Conservation (phyloP, 1,284 basidiomycete species). For the Pseudozyma sp. region DNA sequence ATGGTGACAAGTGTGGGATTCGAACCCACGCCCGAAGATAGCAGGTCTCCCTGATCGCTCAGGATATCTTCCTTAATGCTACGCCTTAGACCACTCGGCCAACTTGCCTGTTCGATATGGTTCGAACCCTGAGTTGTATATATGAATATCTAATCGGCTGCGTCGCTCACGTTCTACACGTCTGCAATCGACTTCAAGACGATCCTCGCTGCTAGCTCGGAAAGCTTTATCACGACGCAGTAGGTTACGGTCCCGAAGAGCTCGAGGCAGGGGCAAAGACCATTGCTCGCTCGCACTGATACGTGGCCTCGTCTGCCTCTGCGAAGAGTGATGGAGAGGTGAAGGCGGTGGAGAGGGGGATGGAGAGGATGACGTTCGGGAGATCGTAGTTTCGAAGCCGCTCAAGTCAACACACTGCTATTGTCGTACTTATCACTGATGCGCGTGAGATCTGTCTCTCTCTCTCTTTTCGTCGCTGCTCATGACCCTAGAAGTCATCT, state of each 20-base stretch:
- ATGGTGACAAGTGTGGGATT: conserved; percentile 68
- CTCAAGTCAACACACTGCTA: too few relatives aligned
- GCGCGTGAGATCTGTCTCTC: neutral
- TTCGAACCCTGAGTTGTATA: neutral
- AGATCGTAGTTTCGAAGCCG: too few relatives aligned
- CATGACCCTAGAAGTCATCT: neutral
- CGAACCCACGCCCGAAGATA: conserved; percentile 69
- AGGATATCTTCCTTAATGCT: conserved; percentile 57
- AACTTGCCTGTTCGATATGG: conserved; percentile 52
- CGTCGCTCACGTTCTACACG: conserved; percentile 82
- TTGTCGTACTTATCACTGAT: too few relatives aligned
- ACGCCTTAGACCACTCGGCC: conserved; percentile 70
- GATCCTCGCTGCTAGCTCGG: conserved; percentile 82
- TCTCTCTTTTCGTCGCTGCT: neutral
- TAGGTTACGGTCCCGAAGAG: conserved; percentile 85
- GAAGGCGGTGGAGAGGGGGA: neutral
- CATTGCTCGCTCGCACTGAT: conserved; percentile 76
- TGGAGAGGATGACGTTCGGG: neutral
- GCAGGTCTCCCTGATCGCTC: conserved; percentile 33
- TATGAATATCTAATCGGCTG: conserved; percentile 76
- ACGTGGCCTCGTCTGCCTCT: conserved; percentile 47
- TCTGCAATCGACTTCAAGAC: conserved; percentile 78
- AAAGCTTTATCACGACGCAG: conserved; percentile 82
- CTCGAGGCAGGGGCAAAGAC: conserved; percentile 79
- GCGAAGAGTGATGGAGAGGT: neutral